Conservation (phyloP, 257 asterid genomes). For the Ilex aquifolium region DNA sequence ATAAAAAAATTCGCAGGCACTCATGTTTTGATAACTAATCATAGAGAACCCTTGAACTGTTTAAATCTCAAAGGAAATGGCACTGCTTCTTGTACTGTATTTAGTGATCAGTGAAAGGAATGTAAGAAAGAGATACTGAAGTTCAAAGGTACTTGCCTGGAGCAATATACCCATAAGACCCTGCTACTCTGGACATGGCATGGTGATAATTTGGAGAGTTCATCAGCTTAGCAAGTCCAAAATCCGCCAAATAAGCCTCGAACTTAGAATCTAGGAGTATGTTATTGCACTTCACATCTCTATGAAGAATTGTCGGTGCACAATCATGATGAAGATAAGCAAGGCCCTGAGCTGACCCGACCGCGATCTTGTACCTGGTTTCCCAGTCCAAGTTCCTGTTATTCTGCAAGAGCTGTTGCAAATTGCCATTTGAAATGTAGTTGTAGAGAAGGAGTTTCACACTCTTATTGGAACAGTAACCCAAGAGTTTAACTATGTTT, state of each 20-base stretch:
- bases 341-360: constrained; percentile 92
- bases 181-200: constrained; percentile 85
- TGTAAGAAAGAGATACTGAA: neutral
- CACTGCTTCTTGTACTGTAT: neutral
- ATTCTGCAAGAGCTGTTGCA: constrained; percentile 68
- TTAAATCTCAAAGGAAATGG: neutral
- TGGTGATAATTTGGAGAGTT: constrained; percentile 81
- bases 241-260: constrained; percentile 88
- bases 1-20: neutral
- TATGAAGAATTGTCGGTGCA: constrained; percentile 73
- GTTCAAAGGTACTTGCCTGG: constrained; percentile 60
- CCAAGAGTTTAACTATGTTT: constrained; percentile 76
- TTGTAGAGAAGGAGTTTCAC: constrained; percentile 84
- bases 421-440: constrained; percentile 76
- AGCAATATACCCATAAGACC: constrained; percentile 89
- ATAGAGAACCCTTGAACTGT: neutral
- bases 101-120: no score
- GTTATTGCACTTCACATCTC: constrained; percentile 94
- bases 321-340: constrained; percentile 94
- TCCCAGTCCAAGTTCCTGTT: constrained; percentile 89
- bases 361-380: constrained; percentile 77
- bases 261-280: constrained; percentile 75
- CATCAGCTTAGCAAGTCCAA: constrained; percentile 95
- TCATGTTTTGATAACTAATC: no score
- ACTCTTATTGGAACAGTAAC: constrained; percentile 79